phyloP scores from a whole-genome alignment of 2,329 filamentous ascomycete genomes.

The Aspergillus calidoustus region DNA sequence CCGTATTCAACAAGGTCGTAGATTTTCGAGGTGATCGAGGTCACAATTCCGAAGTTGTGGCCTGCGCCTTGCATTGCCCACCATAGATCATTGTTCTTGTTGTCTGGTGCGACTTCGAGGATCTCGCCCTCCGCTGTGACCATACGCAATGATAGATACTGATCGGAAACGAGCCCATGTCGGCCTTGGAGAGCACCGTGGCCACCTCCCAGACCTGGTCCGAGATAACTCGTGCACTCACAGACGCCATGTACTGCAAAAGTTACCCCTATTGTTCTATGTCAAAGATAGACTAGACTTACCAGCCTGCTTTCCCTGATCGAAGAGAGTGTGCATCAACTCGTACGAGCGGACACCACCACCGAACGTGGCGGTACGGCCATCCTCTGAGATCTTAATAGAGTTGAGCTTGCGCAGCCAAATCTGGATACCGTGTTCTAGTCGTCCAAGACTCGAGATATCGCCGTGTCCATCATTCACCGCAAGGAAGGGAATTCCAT shows the following conservation, averaged over 20 bases:
- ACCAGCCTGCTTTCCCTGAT: slow-evolving; percentile 54
- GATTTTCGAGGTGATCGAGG: slow-evolving; percentile 50
- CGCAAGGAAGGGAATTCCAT: slow-evolving; percentile 21
- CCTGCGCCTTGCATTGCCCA: slow-evolving; percentile 61
- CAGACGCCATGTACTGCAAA: slow-evolving; percentile 53
- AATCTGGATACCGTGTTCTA: slow-evolving; percentile 23
- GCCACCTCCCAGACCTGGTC: slow-evolving; percentile 61
- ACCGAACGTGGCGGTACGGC: slow-evolving; percentile 52
- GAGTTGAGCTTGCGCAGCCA: slow-evolving; percentile 34
- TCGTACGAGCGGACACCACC: slow-evolving; percentile 54
- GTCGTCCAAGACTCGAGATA: slow-evolving; percentile 10
- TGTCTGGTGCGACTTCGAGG: slow-evolving; percentile 6
- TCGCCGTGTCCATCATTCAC: slow-evolving; percentile 20
- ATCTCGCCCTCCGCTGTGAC: slow-evolving; percentile 55
- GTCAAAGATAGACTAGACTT: neutral
- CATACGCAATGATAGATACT: slow-evolving; percentile 57
- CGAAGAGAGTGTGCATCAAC: slow-evolving; percentile 56
- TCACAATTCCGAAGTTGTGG: slow-evolving; percentile 62
- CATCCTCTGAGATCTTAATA: slow-evolving; percentile 44
- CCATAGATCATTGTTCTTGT: slow-evolving; percentile 48
- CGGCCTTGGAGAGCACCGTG: slow-evolving; percentile 60
- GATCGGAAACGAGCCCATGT: slow-evolving; percentile 59
- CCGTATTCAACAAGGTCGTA: slow-evolving; percentile 38
- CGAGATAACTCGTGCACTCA: slow-evolving; percentile 55
- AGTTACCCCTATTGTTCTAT: neutral